phyloP scores from a whole-genome alignment of 495 filamentous ascomycete species.

The Tuber melanosporum region DNA sequence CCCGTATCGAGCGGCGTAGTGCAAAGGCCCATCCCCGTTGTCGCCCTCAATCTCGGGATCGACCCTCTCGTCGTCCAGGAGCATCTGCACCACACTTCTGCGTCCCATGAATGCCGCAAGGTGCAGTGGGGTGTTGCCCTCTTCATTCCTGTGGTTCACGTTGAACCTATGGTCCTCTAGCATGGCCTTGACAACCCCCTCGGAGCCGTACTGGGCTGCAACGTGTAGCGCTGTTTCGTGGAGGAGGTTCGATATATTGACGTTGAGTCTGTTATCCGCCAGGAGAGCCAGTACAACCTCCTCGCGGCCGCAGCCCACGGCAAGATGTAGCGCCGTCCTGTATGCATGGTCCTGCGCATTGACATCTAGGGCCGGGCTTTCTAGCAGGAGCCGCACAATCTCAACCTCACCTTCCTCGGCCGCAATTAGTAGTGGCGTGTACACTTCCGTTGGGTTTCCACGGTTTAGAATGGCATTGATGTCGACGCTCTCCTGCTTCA shows the following conservation, averaged over 20 bases:
- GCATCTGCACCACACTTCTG: slow-evolving; percentile 27
- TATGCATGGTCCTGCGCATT: slow-evolving; percentile 6
- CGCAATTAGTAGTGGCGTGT: not conserved
- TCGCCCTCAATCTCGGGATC: slow-evolving; percentile 24
- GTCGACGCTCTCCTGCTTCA: not conserved
- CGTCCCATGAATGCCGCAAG: slow-evolving; percentile 24
- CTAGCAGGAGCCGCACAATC: slow-evolving; percentile 34
- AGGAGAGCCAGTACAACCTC: slow-evolving; percentile 17
- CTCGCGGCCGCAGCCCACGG: slow-evolving; percentile 27
- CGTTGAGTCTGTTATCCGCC: slow-evolving; percentile 11
- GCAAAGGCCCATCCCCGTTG: slow-evolving; percentile 16
- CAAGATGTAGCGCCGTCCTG: slow-evolving; percentile 12
- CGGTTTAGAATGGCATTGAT: not conserved
- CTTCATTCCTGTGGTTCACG: slow-evolving; percentile 15
- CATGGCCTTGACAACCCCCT: slow-evolving; percentile 23
- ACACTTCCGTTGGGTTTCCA: not conserved
- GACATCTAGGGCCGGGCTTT: slow-evolving; percentile 18
- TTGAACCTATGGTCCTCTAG: slow-evolving; percentile 19
- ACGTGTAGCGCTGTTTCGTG: slow-evolving; percentile 24
- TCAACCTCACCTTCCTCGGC: not conserved
- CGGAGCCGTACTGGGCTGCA: slow-evolving; percentile 28
- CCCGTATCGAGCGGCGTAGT: not conserved
- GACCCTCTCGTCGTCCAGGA: slow-evolving; percentile 27
- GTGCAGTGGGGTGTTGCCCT: slow-evolving; percentile 26
- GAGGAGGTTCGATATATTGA: slow-evolving; percentile 14